Evolutionary conservation across 1,284 basidiomycete genomes (phyloP), one percentile per base, ranked within the genome.

Genomic region (Marasmius sp.): DNA sequence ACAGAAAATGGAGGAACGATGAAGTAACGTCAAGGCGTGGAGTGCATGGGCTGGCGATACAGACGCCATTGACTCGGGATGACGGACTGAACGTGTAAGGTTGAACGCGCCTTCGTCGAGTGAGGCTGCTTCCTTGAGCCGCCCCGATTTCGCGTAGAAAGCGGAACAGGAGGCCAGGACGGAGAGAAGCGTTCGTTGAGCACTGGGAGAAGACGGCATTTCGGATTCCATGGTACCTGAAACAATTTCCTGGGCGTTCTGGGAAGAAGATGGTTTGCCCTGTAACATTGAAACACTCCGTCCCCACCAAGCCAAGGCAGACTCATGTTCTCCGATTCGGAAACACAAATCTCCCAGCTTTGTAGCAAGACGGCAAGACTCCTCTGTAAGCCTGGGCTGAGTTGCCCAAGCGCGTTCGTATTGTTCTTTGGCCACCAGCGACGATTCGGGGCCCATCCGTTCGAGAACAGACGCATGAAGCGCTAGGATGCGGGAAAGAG

Each of bases 81-180:
- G 79, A 5, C 79, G 82, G 60, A 88, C 82, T 10, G 85, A 83
- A 50, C 87, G 85, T 61, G 97, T 82, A 51, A 94, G 78, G 48
- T 82, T 72, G 27, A 95, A 82, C 0, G 91, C 84, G 2, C 81
- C 75, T 66, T 88, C 82, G 72, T 95, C 87, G 18, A 93, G 70
- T 45, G 80, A 74, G 69, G 84, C 84, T 1, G 95, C 94, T 65
- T 89, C 76, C 45, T 77, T 71, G 27, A 96, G 80, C 57, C 87
- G 82, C 10, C 87, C 86, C 0, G 83, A 77, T 14, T 82, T 85
- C 10, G 92, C 89, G 67, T 89, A 87, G 68, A 82, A 83, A 1
- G 89, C 87, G 16, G 91, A 92, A 37, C 90, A 74, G 9, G 91
- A 90, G 7, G 91, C 82, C 1, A 94, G 77, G 14, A 86, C 80